A percentile compares a stretch with the other conserved stretches of the same genome.
phyloP scores from a whole-genome alignment of 768 basidiomycete species.

The Suillus subaureus region DNA sequence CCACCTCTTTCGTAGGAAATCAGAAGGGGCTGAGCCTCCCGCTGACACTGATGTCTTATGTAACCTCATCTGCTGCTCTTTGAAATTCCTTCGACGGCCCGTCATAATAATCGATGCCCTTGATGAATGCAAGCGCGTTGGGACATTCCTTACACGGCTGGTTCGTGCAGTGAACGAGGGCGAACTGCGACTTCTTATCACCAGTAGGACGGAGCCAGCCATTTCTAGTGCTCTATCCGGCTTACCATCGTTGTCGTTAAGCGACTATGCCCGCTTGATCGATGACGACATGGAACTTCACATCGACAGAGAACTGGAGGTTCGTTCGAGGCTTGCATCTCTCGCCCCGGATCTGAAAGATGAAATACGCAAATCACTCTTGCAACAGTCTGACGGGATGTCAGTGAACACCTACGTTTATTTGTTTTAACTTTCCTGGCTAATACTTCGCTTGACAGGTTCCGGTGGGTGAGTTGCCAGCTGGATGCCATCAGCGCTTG shows the following conservation, averaged over 20 bases:
- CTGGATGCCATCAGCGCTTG: conserved; percentile 19
- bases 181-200: conserved; percentile 18
- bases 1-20: conserved; percentile 10
- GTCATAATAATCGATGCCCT: conserved; percentile 24
- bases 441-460: conserved; percentile 13
- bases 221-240: conserved; percentile 12
- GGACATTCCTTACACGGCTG: conserved; percentile 18
- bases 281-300: conserved; percentile 18
- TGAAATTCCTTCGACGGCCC: background rate
- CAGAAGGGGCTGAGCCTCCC: conserved; percentile 3
- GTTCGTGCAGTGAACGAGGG: background rate
- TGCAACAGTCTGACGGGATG: conserved; percentile 22
- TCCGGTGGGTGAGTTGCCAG: conserved; percentile 27
- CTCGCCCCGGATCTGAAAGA: conserved; percentile 12
- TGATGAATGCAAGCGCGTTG: conserved; percentile 21
- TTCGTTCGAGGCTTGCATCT: conserved; percentile 12
- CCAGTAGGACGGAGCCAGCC: conserved; percentile 18
- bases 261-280: conserved; percentile 2
- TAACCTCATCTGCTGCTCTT: background rate
- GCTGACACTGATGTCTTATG: conserved; percentile 9
- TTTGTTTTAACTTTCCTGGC: background rate
- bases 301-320: conserved; percentile 16
- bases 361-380: conserved; percentile 13
- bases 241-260: conserved; percentile 16
- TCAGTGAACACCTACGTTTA: conserved; percentile 2